Evolutionary conservation across 306 rosid species (phyloP).

Genomic region (Gillenia trifoliata): DNA sequence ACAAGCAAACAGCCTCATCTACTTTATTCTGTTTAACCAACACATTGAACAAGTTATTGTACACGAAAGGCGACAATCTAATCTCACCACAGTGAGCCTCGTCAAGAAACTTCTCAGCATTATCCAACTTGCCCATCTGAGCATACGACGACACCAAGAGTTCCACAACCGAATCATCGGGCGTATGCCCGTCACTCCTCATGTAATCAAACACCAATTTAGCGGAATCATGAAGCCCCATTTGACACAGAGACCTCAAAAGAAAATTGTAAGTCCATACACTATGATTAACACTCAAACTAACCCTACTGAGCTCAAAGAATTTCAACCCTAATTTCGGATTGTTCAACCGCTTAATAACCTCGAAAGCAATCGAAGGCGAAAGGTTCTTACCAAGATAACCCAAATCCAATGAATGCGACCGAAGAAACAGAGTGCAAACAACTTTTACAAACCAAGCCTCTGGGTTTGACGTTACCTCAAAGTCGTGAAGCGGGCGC

Average conservation of each 20-base stretch:
- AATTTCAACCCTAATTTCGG: slow-evolving; percentile 58
- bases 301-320: slow-evolving; percentile 53
- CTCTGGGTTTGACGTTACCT: slow-evolving; percentile 43
- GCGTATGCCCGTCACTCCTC: slow-evolving; percentile 61
- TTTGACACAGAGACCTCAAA: slow-evolving; percentile 67
- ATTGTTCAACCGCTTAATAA: slow-evolving; percentile 55
- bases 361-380: slow-evolving; percentile 60
- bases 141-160: slow-evolving; percentile 66
- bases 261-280: slow-evolving; percentile 59
- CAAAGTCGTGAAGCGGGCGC: slow-evolving; percentile 18
- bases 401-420: slow-evolving; percentile 40
- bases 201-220: slow-evolving; percentile 56
- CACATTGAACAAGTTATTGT: slow-evolving; percentile 54
- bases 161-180: slow-evolving; percentile 48
- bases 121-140: slow-evolving; percentile 39
- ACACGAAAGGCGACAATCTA: slow-evolving; percentile 40
- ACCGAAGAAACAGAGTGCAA: slow-evolving; percentile 57
- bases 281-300: slow-evolving; percentile 37
- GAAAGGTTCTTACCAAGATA: slow-evolving; percentile 49
- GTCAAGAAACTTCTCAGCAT: slow-evolving; percentile 47
- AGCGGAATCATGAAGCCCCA: slow-evolving; percentile 56
- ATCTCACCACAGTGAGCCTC: slow-evolving; percentile 39
- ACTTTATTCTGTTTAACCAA: slow-evolving; percentile 48
- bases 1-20: slow-evolving; percentile 53
- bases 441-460: slow-evolving; percentile 77